phyloP scores from a whole-genome alignment of 129 eudicot genomes.

The Arctium lappa region DNA sequence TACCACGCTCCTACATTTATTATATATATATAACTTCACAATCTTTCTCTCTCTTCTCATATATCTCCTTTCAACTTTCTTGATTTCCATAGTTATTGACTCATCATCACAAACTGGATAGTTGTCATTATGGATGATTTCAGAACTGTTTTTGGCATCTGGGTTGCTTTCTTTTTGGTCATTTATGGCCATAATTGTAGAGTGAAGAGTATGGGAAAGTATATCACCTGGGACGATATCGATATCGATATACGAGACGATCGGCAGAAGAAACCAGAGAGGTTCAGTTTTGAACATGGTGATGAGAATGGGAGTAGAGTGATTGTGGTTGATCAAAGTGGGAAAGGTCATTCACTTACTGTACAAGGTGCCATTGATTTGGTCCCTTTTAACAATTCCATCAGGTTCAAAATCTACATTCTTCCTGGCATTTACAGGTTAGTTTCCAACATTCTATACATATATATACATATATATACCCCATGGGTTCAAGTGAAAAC shows the following conservation, averaged over 20 bases:
- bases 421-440: slow-evolving; percentile 94
- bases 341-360: slow-evolving; percentile 52
- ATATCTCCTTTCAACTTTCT: not conserved
- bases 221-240: slow-evolving; percentile 67
- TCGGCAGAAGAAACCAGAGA: slow-evolving; percentile 1
- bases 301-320: slow-evolving; percentile 29
- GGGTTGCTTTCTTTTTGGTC: slow-evolving; percentile 22
- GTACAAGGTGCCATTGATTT: slow-evolving; percentile 84
- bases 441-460: not conserved
- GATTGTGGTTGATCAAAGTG: slow-evolving; percentile 67
- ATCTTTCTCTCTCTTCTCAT: not conserved
- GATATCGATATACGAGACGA: slow-evolving; percentile 33
- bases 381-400: slow-evolving; percentile 56
- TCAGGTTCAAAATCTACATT: slow-evolving; percentile 62
- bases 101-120: not conserved
- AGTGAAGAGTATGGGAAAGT: slow-evolving; percentile 16
- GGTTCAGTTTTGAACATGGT: slow-evolving; percentile 4
- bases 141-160: slow-evolving; percentile 1
- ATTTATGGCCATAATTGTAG: not conserved
- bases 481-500: too few species aligned
- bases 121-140: not conserved
- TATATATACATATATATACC: not conserved
- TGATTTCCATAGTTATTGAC: not conserved
- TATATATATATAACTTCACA: not conserved
- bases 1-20: not conserved